phyloP scores from a whole-genome alignment of 345 rosid genomes.

The Geranium rotundifolium region DNA sequence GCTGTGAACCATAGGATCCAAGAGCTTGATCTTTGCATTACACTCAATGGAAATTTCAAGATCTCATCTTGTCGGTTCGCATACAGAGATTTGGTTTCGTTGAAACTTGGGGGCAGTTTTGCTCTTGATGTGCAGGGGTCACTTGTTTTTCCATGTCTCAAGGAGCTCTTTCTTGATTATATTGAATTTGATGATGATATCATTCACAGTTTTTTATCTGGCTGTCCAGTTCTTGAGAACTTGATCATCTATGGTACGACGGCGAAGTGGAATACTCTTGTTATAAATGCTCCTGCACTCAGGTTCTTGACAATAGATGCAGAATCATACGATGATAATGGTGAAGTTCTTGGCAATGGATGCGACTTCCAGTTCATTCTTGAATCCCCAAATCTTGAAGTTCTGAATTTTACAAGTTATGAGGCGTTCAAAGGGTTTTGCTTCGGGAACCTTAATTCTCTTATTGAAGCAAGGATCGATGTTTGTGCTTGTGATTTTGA shows the following conservation, averaged over 20 bases:
- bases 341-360: background rate
- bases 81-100: background rate
- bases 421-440: background rate
- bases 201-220: background rate
- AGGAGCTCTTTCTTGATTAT: background rate
- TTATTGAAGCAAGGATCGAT: background rate
- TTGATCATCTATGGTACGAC: background rate
- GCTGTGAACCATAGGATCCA: background rate
- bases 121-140: background rate
- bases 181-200: background rate
- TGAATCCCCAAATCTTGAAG: background rate
- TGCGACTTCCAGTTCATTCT: background rate
- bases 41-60: background rate
- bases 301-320: background rate
- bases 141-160: background rate
- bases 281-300: background rate
- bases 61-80: background rate
- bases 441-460: background rate
- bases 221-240: background rate
- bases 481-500: no score
- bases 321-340: no score
- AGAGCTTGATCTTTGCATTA: background rate
- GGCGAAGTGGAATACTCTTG: background rate
- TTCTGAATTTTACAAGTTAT: background rate
- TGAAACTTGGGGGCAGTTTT: background rate